Conservation (phyloP, 2,329 filamentous ascomycete species). For the Calonectria leucothoes region DNA sequence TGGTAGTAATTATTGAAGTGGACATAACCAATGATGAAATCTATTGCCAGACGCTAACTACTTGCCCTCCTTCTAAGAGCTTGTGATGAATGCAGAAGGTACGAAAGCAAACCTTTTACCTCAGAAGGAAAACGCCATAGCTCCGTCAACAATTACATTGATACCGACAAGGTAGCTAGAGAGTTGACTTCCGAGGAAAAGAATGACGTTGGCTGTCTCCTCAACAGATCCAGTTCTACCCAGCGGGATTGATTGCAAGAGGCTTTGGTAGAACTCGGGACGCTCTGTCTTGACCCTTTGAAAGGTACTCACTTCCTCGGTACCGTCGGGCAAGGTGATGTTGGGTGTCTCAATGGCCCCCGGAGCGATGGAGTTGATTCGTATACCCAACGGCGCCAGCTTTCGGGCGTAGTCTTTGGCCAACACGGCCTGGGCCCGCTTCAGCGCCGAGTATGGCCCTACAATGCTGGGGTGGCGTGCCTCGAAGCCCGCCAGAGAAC, state of each 20-base stretch:
- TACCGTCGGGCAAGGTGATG: constrained; percentile 29
- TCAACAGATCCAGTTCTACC: constrained; percentile 25
- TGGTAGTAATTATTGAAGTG: too few species aligned
- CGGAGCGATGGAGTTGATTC: constrained; percentile 37
- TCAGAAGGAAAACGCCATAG: constrained; percentile 14
- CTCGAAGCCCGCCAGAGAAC: constrained; percentile 40
- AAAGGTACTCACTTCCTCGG: constrained; percentile 34
- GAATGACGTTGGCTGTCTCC: constrained; percentile 38
- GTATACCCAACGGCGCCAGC: constrained; percentile 35
- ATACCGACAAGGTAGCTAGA: constrained; percentile 34
- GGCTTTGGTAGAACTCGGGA: constrained; percentile 12
- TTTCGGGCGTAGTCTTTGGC: constrained; percentile 37
- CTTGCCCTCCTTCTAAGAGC: too few species aligned
- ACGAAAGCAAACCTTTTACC: too few species aligned
- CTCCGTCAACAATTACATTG: constrained; percentile 39
- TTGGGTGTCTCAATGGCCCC: constrained; percentile 35
- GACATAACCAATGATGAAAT: too few species aligned
- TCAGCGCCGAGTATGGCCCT: constrained; percentile 37
- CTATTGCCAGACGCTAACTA: too few species aligned
- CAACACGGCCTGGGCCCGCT: constrained; percentile 38
- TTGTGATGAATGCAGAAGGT: too few species aligned
- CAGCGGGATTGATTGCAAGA: constrained; percentile 27
- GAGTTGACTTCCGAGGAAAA: constrained; percentile 38
- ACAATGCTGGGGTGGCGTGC: constrained; percentile 14
- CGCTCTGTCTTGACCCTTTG: constrained; percentile 8